A percentile compares a stretch with the other conserved stretches of the same genome.
These are phyloP conservation scores for Rhynchospora tenuis DNA, from an alignment of 176 grass and related monocot genomes.

Conservation along the genomic window DNA sequence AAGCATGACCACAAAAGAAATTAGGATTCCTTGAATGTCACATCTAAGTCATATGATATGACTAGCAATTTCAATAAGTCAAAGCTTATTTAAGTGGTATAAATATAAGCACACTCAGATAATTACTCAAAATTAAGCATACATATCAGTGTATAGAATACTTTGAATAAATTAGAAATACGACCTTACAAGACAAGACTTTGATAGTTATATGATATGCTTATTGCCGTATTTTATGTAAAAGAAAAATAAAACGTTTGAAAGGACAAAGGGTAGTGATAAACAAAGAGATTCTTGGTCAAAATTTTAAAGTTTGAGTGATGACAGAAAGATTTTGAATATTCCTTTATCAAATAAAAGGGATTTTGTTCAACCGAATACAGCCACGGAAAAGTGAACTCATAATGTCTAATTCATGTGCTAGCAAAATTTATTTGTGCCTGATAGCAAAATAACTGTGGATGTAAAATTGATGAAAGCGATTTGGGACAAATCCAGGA, in stretches of 20 bases:
- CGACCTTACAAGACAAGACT: not conserved
- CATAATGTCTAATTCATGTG: not conserved
- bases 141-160: not conserved
- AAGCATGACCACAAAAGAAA: not conserved
- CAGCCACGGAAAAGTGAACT: not conserved
- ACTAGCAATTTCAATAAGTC: not conserved
- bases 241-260: not conserved
- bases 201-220: not conserved
- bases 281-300: constrained; percentile 10
- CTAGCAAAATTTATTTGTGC: too few species aligned
- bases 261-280: not conserved
- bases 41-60: not conserved
- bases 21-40: not conserved
- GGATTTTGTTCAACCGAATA: not conserved
- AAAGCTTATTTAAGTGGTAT: not conserved
- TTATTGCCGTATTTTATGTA: not conserved
- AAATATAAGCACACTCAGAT: not conserved
- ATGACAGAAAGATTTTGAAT: not conserved
- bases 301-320: not conserved
- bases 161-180: not conserved
- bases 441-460: too few species aligned
- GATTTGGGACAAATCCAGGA: too few species aligned
- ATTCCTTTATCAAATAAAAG: not conserved
- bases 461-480: too few species aligned
- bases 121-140: not conserved